Percentiles rank a stretch among this genome's conserved stretches.
Evolutionary conservation across 1,284 basidiomycete genomes (phyloP).

Genomic region (Ustilago bromivora): DNA sequence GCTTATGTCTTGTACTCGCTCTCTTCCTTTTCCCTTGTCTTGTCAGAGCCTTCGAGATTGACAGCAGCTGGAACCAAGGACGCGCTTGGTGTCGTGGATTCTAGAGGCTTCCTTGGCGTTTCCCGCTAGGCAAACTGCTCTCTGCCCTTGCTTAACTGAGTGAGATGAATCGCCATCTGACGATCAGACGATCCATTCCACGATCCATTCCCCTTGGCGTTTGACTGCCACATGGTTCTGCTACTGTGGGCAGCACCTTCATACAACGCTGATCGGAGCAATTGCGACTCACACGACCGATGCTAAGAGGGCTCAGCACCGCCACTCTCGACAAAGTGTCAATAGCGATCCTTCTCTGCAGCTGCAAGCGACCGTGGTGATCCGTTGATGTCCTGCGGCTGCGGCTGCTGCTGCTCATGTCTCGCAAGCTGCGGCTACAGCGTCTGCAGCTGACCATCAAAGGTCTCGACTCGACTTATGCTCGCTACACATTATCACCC

Average conservation of each 20-base stretch:
- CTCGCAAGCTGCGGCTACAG: constrained; percentile 13
- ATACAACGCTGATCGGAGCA: too few species aligned
- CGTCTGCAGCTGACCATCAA: constrained; percentile 10
- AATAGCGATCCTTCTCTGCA: background rate
- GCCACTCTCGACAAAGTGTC: background rate
- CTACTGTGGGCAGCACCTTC: too few species aligned
- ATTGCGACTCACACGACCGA: background rate
- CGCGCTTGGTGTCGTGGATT: background rate
- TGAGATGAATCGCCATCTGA: background rate
- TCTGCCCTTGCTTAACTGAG: background rate
- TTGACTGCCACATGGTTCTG: too few species aligned
- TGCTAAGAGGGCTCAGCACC: background rate
- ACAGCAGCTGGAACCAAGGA: background rate
- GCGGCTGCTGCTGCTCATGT: background rate
- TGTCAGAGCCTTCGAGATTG: background rate
- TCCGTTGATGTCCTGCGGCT: background rate
- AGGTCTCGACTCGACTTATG: constrained; percentile 8
- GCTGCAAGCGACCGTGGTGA: constrained; percentile 16
- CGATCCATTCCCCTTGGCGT: too few species aligned
- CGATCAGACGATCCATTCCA: background rate
- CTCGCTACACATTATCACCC: background rate
- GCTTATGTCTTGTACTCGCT: background rate
- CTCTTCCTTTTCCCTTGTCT: background rate
- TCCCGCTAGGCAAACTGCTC: background rate
- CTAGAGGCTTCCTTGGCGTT: constrained; percentile 2